Conservation (phyloP, 2,329 filamentous ascomycete genomes). For the Teratosphaeria epicoccoides region DNA sequence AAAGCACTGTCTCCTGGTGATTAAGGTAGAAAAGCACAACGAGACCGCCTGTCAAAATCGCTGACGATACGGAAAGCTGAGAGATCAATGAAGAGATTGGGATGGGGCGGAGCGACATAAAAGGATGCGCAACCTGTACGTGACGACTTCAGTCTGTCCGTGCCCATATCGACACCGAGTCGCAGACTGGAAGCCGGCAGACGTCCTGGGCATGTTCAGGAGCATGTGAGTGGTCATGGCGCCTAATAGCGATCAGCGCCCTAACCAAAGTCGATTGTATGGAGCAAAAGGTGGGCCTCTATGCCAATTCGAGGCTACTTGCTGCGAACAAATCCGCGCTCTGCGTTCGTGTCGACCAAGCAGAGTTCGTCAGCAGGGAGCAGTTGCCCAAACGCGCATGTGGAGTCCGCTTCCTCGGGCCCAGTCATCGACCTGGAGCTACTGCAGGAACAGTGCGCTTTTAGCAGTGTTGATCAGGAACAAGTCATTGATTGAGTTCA, state of each 20-base stretch:
- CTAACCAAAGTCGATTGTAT: background rate
- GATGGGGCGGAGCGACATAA: background rate
- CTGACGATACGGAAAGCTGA: background rate
- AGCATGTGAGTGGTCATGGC: constrained; percentile 1
- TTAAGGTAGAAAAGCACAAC: background rate
- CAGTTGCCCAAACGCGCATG: background rate
- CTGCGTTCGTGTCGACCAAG: background rate
- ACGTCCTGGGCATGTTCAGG: background rate
- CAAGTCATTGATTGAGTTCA: background rate
- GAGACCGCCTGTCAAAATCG: background rate
- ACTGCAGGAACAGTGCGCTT: background rate
- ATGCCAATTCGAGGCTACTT: background rate
- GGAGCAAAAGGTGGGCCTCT: background rate
- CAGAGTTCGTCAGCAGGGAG: background rate
- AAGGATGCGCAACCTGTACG: background rate
- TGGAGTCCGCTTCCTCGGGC: background rate
- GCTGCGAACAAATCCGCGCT: background rate
- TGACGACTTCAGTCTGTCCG: background rate
- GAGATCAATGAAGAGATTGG: background rate
- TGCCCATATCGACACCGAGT: background rate
- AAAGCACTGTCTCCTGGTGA: constrained; percentile 2
- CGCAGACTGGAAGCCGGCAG: background rate
- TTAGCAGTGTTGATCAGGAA: background rate
- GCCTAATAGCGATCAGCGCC: constrained; percentile 6
- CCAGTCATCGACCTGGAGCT: background rate